Evolutionary conservation across 2,329 filamentous ascomycete genomes (phyloP), one percentile per base, ranked within the genome.

Genomic region (Beauveria rudraprayagi): DNA sequence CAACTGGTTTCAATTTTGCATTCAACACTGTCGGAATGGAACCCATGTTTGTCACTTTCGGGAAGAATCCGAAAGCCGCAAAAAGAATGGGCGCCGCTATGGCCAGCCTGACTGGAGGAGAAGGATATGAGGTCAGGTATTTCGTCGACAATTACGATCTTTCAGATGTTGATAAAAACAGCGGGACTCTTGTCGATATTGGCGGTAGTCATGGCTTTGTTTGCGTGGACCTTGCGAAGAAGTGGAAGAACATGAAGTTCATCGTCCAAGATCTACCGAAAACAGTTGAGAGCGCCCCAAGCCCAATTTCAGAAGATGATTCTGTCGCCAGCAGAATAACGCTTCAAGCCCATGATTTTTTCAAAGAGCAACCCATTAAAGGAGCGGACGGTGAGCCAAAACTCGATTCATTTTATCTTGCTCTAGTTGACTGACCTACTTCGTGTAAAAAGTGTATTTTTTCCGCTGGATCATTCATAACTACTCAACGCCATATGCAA

Each of bases 401-500:
- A 11, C 1, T 8, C 9, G 19, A 41, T 30, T 9, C 10, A 3
- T 16, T 30, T 3, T 44, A 19, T 56, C 9, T 22, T 43, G 8
- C 17, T 17, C 17, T 11, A 14, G 26, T 7, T 30, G 14, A 19
- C 44, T 57, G 22, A 54, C 53, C 7, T 47, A n/a, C 34, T 53
- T n/a, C 24, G 19, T 22, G 24, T 7, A 9, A 19, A 19, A 55
- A 78, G 74, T 85, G 19, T 87, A 85, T 71, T 77, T 81, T 65
- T 79, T 85, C 70, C 80, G 82, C 53, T 80, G 79, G 76, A 84
- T 87, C 63, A 70, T 87, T 8, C 83, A 87, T 68, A 84, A 87
- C 71, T 84, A 83, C 73, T 79, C 82, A 0, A 83, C 83, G 16
- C 76, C 77, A 3, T 80, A 83, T 60, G 77, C 77, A 4, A 67